phyloP scores from a whole-genome alignment of 208 protist genomes.

The Trichomonas vaginalis region DNA sequence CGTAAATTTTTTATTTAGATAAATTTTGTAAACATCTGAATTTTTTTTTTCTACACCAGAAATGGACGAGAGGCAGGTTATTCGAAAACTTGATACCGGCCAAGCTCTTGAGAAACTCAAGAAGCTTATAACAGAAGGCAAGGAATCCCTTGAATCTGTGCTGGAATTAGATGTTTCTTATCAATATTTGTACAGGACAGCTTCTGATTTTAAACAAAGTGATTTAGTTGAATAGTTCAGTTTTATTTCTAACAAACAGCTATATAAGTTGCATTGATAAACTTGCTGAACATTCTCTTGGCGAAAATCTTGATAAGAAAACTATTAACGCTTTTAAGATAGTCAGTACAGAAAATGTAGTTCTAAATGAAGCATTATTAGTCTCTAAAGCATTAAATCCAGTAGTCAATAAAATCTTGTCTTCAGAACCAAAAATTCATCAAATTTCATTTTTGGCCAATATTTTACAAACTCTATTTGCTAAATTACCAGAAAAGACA shows the following conservation, averaged over 20 bases:
- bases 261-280: background rate
- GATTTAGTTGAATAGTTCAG: background rate
- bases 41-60: background rate
- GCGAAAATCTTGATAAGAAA: background rate
- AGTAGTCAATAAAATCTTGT: background rate
- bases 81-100: background rate
- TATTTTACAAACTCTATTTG: background rate
- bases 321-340: background rate
- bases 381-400: background rate
- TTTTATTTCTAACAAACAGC: background rate
- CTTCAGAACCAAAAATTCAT: background rate
- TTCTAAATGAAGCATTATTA: background rate
- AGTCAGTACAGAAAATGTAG: background rate
- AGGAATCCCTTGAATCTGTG: background rate
- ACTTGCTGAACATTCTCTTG: background rate
- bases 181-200: background rate
- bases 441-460: background rate
- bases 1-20: background rate
- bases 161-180: background rate
- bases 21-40: background rate
- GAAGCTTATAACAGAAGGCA: background rate
- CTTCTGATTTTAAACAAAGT: background rate
- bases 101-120: background rate
- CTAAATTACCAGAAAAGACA: background rate
- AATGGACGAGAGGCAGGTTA: background rate